These are phyloP conservation scores for Penicillium thymicola DNA, from an alignment of 2,329 filamentous ascomycete genomes.

Conservation along the genomic window DNA sequence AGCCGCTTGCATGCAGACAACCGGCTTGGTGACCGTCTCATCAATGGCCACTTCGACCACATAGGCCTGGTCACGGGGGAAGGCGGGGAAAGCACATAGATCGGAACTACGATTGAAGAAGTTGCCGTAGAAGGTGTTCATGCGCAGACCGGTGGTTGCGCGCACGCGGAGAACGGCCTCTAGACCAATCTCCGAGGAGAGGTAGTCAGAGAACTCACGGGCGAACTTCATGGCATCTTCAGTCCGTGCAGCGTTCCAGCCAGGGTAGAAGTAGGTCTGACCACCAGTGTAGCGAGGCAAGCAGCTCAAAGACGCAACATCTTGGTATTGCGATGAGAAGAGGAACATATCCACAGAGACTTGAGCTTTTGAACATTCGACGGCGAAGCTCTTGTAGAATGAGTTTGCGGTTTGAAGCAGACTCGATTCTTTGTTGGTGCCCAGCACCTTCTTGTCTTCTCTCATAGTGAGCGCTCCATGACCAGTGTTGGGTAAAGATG, in stretches of 20 bases:
- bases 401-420: constrained; percentile 89
- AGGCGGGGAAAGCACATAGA: constrained; percentile 94
- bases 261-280: constrained; percentile 97
- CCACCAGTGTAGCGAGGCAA: constrained; percentile 93
- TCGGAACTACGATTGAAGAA: constrained; percentile 99
- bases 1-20: constrained; percentile 89
- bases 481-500: constrained; percentile 85
- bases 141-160: constrained; percentile 88
- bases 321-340: constrained; percentile 93
- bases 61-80: constrained; percentile 94
- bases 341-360: constrained; percentile 98
- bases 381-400: constrained; percentile 98
- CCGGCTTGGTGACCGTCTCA: constrained; percentile 84
- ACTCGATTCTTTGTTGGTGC: constrained; percentile 84
- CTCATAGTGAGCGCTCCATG: constrained; percentile 87
- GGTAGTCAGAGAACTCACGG: constrained; percentile 90
- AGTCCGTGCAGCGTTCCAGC: constrained; percentile 88
- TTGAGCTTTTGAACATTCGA: constrained; percentile 98
- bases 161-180: constrained; percentile 94
- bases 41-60: constrained; percentile 98
- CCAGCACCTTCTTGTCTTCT: constrained; percentile 93
- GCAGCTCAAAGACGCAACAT: constrained; percentile 94
- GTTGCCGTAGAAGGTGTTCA: constrained; percentile 98
- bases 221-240: constrained; percentile 99
- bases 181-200: constrained; percentile 93